Conservation (phyloP, 2,329 filamentous ascomycete genomes). For the Clonostachys chloroleuca region DNA sequence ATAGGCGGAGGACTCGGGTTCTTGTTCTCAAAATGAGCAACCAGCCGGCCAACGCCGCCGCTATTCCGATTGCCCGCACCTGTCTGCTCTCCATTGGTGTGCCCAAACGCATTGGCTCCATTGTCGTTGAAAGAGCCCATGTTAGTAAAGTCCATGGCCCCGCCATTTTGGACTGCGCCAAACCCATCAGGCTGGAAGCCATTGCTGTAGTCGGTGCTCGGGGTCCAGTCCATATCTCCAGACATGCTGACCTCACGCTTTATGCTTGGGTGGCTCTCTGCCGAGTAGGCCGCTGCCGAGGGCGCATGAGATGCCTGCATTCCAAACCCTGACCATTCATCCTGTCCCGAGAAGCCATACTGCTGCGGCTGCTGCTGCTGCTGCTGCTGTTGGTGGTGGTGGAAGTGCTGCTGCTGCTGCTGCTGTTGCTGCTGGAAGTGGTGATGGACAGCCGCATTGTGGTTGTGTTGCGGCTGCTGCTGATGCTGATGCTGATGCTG, state of each 20-base stretch:
- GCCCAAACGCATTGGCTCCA: background rate
- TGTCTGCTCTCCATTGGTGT: background rate
- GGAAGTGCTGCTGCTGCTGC: background rate
- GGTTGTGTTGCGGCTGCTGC: conserved; percentile 1
- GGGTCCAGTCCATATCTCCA: conserved; percentile 29
- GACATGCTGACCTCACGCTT: background rate
- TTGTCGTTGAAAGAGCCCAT: conserved; percentile 9
- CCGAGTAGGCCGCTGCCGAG: background rate
- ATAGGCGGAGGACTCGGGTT: conserved; percentile 20
- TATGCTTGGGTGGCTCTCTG: no score
- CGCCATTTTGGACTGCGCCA: background rate
- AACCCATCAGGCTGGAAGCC: conserved; percentile 1
- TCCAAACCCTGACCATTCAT: conserved; percentile 2
- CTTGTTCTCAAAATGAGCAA: conserved; percentile 35
- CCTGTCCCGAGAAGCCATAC: conserved; percentile 1
- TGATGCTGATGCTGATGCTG: conserved; percentile 1
- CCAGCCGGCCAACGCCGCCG: conserved; percentile 27
- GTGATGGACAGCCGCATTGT: background rate
- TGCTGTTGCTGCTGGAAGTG: background rate
- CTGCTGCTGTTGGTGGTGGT: background rate
- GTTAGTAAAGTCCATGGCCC: conserved; percentile 20
- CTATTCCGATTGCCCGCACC: conserved; percentile 6
- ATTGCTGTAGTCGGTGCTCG: conserved; percentile 13
- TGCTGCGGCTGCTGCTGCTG: background rate
- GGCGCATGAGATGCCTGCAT: background rate